Evolutionary conservation across 2,329 filamentous ascomycete genomes (phyloP).

Genomic region (Remersonia thermophila): DNA sequence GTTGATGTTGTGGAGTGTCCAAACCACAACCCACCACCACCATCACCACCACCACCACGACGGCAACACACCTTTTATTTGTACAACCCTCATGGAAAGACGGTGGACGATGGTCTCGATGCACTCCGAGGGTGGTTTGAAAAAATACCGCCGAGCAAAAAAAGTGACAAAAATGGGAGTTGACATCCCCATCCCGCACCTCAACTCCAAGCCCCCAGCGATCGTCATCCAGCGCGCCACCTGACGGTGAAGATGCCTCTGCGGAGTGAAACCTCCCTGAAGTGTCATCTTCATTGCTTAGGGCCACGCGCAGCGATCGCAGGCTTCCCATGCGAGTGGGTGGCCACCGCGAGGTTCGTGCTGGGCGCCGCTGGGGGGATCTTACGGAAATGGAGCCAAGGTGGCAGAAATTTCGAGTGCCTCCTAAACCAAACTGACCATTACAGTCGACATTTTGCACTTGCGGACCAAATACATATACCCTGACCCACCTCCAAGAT

Average conservation of each 20-base stretch:
- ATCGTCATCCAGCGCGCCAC: constrained; percentile 59
- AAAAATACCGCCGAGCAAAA: neutral
- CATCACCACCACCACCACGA: no score
- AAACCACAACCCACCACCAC: no score
- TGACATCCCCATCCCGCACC: constrained; percentile 42
- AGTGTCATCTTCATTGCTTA: constrained; percentile 59
- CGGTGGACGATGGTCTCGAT: no score
- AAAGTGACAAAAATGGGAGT: constrained; percentile 25
- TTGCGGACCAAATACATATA: constrained; percentile 7
- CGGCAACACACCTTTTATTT: no score
- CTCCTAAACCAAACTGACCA: constrained; percentile 47
- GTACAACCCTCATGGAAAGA: no score
- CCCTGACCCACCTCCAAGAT: neutral
- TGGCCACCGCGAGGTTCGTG: constrained; percentile 54
- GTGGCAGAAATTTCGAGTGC: constrained; percentile 36
- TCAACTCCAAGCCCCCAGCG: constrained; percentile 46
- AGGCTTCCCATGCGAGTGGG: constrained; percentile 56
- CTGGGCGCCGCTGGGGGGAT: constrained; percentile 50
- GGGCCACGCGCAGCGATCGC: constrained; percentile 48
- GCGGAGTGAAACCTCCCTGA: constrained; percentile 63
- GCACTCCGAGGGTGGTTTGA: no score
- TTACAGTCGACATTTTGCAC: constrained; percentile 38
- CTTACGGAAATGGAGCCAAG: constrained; percentile 41
- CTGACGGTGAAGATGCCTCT: constrained; percentile 58
- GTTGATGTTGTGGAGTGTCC: no score